Conservation (phyloP, 2,329 filamentous ascomycete genomes). For the Paracoccidioides lutzii region DNA sequence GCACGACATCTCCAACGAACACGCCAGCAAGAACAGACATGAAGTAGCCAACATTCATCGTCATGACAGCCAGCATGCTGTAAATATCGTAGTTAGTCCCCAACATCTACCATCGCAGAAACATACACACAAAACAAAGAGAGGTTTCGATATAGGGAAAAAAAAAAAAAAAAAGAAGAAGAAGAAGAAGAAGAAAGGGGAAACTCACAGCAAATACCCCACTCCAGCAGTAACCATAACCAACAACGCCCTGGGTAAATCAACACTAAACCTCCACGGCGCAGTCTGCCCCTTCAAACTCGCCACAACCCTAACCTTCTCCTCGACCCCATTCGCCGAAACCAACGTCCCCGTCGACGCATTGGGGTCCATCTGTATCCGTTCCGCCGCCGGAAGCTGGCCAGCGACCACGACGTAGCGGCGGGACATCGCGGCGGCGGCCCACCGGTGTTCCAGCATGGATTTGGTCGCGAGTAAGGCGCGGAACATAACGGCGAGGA, state of each 20-base stretch:
- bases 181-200: neutral
- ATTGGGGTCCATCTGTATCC: slow-evolving; percentile 45
- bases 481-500: slow-evolving; percentile 59
- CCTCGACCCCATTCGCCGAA: slow-evolving; percentile 66
- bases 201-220: slow-evolving; percentile 71
- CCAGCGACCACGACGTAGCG: slow-evolving; percentile 65
- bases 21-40: slow-evolving; percentile 62
- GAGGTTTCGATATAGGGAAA: no score
- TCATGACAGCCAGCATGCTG: slow-evolving; percentile 84
- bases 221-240: slow-evolving; percentile 63
- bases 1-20: slow-evolving; percentile 72
- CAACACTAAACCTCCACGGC: slow-evolving; percentile 72
- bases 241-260: slow-evolving; percentile 58
- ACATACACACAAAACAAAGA: no score
- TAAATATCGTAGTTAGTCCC: neutral
- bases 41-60: slow-evolving; percentile 76
- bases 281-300: slow-evolving; percentile 33
- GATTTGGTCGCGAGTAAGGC: slow-evolving; percentile 57
- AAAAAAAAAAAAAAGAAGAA: neutral
- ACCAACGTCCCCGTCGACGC: slow-evolving; percentile 53
- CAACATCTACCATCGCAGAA: no score
- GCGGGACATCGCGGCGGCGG: slow-evolving; percentile 57
- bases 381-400: slow-evolving; percentile 46
- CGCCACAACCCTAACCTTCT: slow-evolving; percentile 62
- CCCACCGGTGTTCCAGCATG: slow-evolving; percentile 49